These are phyloP conservation scores for Penicillium coprophilum DNA, from an alignment of 495 filamentous ascomycete genomes.

Conservation along the genomic window DNA sequence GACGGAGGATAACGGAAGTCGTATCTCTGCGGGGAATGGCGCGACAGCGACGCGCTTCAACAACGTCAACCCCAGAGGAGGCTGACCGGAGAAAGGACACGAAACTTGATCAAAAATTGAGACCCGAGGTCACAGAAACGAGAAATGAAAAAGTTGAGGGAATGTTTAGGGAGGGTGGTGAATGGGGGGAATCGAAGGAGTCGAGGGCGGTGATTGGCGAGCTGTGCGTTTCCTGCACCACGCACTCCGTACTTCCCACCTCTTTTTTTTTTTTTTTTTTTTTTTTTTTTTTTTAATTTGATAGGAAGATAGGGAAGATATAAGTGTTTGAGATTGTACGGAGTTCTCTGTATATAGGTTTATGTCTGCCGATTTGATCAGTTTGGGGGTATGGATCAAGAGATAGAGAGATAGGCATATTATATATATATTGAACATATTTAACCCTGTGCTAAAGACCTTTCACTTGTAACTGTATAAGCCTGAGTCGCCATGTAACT, in stretches of 20 bases:
- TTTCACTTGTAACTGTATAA: too few species aligned
- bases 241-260: conserved; percentile 6
- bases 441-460: too few species aligned
- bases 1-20: conserved; percentile 31
- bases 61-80: conserved; percentile 33
- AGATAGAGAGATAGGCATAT: too few species aligned
- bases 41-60: conserved; percentile 44
- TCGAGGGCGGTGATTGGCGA: conserved; percentile 25
- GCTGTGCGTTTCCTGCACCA: conserved; percentile 11
- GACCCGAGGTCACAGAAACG: background rate
- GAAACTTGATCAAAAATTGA: conserved; percentile 1
- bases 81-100: conserved; percentile 20
- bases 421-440: too few species aligned
- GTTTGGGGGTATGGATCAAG: too few species aligned
- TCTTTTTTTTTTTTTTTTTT: conserved; percentile 5
- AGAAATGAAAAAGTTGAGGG: background rate
- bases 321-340: too few species aligned
- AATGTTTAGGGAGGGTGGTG: conserved; percentile 13
- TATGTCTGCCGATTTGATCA: too few species aligned
- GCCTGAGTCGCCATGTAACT: too few species aligned
- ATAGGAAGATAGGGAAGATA: too few species aligned
- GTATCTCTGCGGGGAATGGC: conserved; percentile 42
- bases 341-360: too few species aligned
- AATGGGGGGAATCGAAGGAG: conserved; percentile 18
- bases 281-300: background rate